Evolutionary conservation across 108 stramenopile genomes (phyloP).

Genomic region (Mediolabrus comicus): DNA sequence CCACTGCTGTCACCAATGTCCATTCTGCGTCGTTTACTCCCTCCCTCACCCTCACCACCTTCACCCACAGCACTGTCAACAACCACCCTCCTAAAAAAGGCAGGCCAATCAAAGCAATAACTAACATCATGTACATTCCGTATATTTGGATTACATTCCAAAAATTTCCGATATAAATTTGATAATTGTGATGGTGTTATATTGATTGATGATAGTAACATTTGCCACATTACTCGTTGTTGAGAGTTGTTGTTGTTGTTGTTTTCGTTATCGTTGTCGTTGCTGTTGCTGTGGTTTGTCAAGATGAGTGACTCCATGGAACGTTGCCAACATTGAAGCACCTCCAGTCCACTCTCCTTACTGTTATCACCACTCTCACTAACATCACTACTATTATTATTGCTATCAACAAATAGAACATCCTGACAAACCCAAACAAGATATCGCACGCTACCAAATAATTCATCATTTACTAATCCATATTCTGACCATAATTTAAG

Average conservation of each 20-base stretch:
- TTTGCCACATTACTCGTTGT: constrained; percentile 26
- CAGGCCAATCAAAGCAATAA: constrained; percentile 18
- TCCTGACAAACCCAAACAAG: neutral
- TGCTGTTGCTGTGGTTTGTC: neutral
- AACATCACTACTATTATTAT: neutral
- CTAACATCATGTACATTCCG: neutral
- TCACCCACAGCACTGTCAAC: neutral
- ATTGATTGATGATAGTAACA: constrained; percentile 12
- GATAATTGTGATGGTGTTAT: neutral
- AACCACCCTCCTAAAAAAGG: constrained; percentile 8
- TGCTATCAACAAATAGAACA: neutral
- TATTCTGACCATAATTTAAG: neutral
- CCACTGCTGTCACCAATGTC: neutral
- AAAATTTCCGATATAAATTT: neutral
- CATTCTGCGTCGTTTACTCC: constrained; percentile 17
- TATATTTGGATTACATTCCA: neutral
- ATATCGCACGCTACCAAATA: neutral
- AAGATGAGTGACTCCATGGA: neutral
- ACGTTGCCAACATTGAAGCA: neutral
- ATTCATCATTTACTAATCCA: neutral
- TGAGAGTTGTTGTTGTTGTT: neutral
- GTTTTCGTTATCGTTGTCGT: neutral
- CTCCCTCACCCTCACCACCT: neutral
- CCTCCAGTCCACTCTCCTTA: too few species aligned
- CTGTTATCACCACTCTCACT: neutral